Evolutionary conservation across 1,284 basidiomycete genomes (phyloP).

Genomic region (Phaffia rhodozyma): DNA sequence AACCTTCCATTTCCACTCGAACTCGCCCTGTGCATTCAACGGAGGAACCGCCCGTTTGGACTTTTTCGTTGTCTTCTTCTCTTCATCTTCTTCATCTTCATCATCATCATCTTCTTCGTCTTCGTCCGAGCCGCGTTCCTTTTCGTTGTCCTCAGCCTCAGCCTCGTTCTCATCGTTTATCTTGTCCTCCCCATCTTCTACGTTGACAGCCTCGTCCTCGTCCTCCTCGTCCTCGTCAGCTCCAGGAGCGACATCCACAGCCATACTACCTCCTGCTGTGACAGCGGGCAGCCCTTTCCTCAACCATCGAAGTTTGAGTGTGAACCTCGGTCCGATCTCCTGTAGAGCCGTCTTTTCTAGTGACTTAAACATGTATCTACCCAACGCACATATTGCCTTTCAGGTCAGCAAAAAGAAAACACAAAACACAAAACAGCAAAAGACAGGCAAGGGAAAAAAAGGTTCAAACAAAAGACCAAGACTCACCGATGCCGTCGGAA

Average conservation of each 20-base stretch:
- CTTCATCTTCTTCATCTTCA: conserved; percentile 29
- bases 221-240: conserved; percentile 49
- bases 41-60: conserved; percentile 29
- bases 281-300: conserved; percentile 79
- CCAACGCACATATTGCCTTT: neutral
- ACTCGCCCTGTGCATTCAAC: conserved; percentile 36
- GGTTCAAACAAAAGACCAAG: conserved; percentile 2
- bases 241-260: conserved; percentile 25
- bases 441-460: neutral
- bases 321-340: conserved; percentile 96
- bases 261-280: conserved; percentile 31
- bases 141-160: conserved; percentile 11
- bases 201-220: conserved; percentile 25
- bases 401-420: neutral
- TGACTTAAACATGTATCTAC: conserved; percentile 81
- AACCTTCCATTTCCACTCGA: conserved; percentile 40
- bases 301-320: conserved; percentile 80
- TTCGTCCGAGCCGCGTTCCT: conserved; percentile 22
- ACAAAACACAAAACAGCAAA: neutral
- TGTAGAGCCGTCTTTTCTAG: conserved; percentile 85
- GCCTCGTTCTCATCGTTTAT: conserved; percentile 21
- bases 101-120: conserved; percentile 31
- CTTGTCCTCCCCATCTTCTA: conserved; percentile 21
- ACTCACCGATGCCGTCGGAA: conserved; percentile 79
- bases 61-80: conserved; percentile 19